These are phyloP conservation scores for Byssothecium circinans DNA, from an alignment of 2,329 filamentous ascomycete genomes.

Conservation along the genomic window DNA sequence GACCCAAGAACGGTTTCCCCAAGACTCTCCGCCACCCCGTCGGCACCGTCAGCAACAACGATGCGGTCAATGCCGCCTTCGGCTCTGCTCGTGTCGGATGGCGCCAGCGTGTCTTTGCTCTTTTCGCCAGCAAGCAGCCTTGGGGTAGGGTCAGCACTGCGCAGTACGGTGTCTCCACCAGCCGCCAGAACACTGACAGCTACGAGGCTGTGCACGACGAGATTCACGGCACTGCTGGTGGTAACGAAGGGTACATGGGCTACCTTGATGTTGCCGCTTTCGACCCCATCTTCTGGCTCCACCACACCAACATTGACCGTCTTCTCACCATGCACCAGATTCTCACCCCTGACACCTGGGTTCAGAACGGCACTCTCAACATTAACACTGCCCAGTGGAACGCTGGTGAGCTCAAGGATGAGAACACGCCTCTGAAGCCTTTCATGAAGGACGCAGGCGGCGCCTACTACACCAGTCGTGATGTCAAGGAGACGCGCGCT, in stretches of 20 bases:
- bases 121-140: slow-evolving; percentile 37
- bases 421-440: slow-evolving; percentile 51
- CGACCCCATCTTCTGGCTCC: slow-evolving; percentile 64
- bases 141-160: slow-evolving; percentile 36
- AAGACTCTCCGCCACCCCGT: slow-evolving; percentile 38
- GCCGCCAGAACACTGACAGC: slow-evolving; percentile 37
- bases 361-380: slow-evolving; percentile 50
- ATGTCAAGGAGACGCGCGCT: slow-evolving; percentile 39
- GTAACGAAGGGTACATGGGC: slow-evolving; percentile 68
- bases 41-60: slow-evolving; percentile 41
- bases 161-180: slow-evolving; percentile 33
- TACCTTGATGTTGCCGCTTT: slow-evolving; percentile 75
- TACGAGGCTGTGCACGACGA: slow-evolving; percentile 42
- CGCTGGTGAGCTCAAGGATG: slow-evolving; percentile 52
- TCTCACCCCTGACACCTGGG: slow-evolving; percentile 69
- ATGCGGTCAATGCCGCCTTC: slow-evolving; percentile 36
- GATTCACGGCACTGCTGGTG: slow-evolving; percentile 39
- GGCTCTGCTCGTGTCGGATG: slow-evolving; percentile 32
- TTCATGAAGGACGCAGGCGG: slow-evolving; percentile 37
- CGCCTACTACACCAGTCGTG: slow-evolving; percentile 51
- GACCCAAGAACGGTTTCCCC: slow-evolving; percentile 36
- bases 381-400: slow-evolving; percentile 43
- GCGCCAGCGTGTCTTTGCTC: slow-evolving; percentile 40
- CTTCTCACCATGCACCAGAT: slow-evolving; percentile 76
- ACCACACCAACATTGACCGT: slow-evolving; percentile 44